Conservation (phyloP, 306 rosid genomes). For the Arachis stenosperma region DNA sequence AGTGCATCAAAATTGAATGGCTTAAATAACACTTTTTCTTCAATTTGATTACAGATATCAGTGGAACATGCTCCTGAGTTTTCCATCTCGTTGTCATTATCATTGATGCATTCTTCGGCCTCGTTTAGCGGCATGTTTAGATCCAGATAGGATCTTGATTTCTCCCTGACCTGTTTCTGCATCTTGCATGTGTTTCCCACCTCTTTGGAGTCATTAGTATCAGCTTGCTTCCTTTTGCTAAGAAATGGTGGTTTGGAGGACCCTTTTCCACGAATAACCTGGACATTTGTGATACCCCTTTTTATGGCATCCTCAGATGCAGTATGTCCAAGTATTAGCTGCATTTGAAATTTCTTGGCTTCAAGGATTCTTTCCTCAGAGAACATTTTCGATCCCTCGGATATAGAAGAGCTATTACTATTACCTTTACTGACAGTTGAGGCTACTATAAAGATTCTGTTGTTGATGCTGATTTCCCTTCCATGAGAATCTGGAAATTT, state of each 20-base stretch:
- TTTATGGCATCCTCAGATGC: conserved; percentile 44
- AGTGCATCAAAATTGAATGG: conserved; percentile 70
- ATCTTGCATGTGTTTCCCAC: conserved; percentile 36
- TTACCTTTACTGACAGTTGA: conserved; percentile 44
- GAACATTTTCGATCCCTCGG: conserved; percentile 43
- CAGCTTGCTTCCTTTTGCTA: conserved; percentile 66
- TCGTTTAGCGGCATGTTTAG: conserved; percentile 74
- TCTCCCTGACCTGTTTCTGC: conserved; percentile 48
- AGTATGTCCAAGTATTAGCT: conserved; percentile 41
- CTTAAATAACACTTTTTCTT: conserved; percentile 59
- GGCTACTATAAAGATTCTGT: conserved; percentile 57
- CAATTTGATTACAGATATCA: conserved; percentile 56
- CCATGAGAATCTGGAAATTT: conserved; percentile 80
- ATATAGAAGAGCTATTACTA: conserved; percentile 30
- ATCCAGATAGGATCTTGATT: conserved; percentile 70
- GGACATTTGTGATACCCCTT: conserved; percentile 49
- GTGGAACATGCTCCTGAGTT: conserved; percentile 64
- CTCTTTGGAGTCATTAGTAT: conserved; percentile 42
- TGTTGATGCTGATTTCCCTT: conserved; percentile 66
- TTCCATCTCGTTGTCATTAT: conserved; percentile 54
- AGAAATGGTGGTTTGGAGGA: conserved; percentile 38
- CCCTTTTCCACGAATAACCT: conserved; percentile 47
- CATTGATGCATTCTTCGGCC: conserved; percentile 43
- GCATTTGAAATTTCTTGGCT: conserved; percentile 77
- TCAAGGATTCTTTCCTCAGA: conserved; percentile 72